Conservation (phyloP, 169 alveolate species). For the Cyclospora cayetanensis region DNA sequence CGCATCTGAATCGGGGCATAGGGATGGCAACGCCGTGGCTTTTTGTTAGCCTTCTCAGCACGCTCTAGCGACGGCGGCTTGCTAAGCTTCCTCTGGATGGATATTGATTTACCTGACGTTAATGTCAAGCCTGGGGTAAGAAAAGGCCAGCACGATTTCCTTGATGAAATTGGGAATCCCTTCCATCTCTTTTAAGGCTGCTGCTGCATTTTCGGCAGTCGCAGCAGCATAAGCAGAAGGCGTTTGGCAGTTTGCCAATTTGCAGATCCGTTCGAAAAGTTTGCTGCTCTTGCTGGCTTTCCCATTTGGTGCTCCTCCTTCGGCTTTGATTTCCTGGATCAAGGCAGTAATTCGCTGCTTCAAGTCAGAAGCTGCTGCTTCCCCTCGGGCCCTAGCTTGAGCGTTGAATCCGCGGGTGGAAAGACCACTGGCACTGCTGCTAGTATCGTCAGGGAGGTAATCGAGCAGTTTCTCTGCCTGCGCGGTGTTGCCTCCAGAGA, state of each 20-base stretch:
- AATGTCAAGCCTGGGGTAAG: slow-evolving; percentile 85
- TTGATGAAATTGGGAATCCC: slow-evolving; percentile 31
- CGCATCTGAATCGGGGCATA: not conserved
- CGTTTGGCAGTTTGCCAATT: not conserved
- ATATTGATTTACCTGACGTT: slow-evolving; percentile 77
- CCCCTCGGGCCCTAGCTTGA: not conserved
- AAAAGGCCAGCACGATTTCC: slow-evolving; percentile 82
- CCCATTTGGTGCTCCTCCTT: not conserved
- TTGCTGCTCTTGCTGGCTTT: not conserved
- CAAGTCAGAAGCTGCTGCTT: not conserved
- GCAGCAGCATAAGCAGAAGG: slow-evolving; percentile 39
- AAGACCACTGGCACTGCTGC: slow-evolving; percentile 19
- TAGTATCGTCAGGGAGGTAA: not conserved
- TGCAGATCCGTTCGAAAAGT: not conserved
- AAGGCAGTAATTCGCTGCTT: not conserved
- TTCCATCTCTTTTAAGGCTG: not conserved
- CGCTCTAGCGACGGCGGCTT: not conserved
- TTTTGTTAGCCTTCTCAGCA: not conserved
- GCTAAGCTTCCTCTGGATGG: not conserved
- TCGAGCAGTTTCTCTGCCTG: slow-evolving; percentile 12
- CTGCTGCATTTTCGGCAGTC: not conserved
- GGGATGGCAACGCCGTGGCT: not conserved
- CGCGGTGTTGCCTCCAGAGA: not conserved
- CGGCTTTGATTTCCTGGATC: not conserved
- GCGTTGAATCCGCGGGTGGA: not conserved